phyloP scores from a whole-genome alignment of 495 filamentous ascomycete genomes.

The Xylaria cubensis region DNA sequence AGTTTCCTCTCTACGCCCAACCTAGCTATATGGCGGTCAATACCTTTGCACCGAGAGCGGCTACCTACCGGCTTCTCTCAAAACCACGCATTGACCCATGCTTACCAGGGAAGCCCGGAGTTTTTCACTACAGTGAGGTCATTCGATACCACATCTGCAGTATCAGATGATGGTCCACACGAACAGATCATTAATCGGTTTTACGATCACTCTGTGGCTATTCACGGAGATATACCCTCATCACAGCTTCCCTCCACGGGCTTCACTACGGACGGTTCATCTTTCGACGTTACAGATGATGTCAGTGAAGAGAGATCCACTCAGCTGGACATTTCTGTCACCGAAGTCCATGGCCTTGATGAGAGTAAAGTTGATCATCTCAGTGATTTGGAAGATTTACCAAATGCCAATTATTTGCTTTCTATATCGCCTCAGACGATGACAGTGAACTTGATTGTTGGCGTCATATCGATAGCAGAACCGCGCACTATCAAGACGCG shows the following conservation, averaged over 20 bases:
- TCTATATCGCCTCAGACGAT: conserved; percentile 81
- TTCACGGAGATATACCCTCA: conserved; percentile 63
- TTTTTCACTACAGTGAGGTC: conserved; percentile 58
- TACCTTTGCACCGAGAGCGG: conserved; percentile 47
- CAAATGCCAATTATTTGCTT: conserved; percentile 68
- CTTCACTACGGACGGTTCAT: conserved; percentile 34
- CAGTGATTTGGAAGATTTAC: conserved; percentile 73
- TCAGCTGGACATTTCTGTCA: neutral
- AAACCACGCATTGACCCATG: conserved; percentile 47
- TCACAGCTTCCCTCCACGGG: conserved; percentile 53
- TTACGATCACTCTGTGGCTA: conserved; percentile 74
- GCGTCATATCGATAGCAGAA: conserved; percentile 73
- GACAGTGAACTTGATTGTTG: conserved; percentile 77
- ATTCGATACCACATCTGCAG: conserved; percentile 39
- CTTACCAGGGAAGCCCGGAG: conserved; percentile 41
- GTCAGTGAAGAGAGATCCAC: conserved; percentile 26
- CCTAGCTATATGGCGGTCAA: conserved; percentile 54
- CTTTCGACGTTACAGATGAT: conserved; percentile 36
- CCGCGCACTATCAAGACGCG: conserved; percentile 63
- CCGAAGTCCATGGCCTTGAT: neutral
- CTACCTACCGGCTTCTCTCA: conserved; percentile 54
- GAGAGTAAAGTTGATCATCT: conserved; percentile 46
- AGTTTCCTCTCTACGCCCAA: conserved; percentile 34
- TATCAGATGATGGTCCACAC: conserved; percentile 29
- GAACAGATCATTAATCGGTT: conserved; percentile 60